These are phyloP conservation scores for Clarireedia monteithiana DNA, from an alignment of 2,329 filamentous ascomycete species.

Conservation along the genomic window DNA sequence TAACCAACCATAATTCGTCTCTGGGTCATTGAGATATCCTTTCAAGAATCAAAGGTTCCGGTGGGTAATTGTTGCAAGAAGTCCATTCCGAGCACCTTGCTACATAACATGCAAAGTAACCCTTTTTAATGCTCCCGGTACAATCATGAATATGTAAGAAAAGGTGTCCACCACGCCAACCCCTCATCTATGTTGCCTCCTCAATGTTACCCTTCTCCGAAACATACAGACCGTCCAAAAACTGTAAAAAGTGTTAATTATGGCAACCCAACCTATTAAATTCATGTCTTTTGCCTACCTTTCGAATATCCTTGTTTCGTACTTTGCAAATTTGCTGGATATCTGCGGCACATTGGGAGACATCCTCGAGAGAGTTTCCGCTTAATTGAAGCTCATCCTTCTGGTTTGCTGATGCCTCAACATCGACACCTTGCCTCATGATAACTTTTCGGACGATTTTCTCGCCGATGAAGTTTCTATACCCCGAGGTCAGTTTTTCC, in stretches of 20 bases:
- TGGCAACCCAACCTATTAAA: neutral
- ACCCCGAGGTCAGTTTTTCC: conserved; percentile 29
- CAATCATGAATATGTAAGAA: conserved; percentile 20
- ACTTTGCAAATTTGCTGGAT: conserved; percentile 99
- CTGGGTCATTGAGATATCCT: neutral
- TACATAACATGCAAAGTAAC: conserved; percentile 29
- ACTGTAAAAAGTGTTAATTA: conserved; percentile 43
- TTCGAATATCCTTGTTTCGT: conserved; percentile 99
- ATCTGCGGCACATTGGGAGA: conserved; percentile 96
- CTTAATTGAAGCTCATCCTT: conserved; percentile 95
- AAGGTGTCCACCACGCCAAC: conserved; percentile 13
- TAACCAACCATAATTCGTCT: neutral
- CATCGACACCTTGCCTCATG: conserved; percentile 85
- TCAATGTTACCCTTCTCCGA: conserved; percentile 96
- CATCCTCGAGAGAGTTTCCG: conserved; percentile 94
- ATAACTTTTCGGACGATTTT: conserved; percentile 92
- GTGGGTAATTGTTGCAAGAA: conserved; percentile 17
- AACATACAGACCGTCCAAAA: conserved; percentile 99
- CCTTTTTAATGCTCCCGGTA: conserved; percentile 16
- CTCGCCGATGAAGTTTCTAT: conserved; percentile 96
- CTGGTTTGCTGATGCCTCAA: conserved; percentile 81
- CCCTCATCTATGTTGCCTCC: conserved; percentile 41
- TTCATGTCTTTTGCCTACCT: conserved; percentile 48
- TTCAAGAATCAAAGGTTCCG: conserved; percentile 3
- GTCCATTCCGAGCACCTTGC: conserved; percentile 28